These are phyloP conservation scores for Sistotremastrum suecicum DNA, from an alignment of 768 basidiomycete genomes.

Conservation along the genomic window DNA sequence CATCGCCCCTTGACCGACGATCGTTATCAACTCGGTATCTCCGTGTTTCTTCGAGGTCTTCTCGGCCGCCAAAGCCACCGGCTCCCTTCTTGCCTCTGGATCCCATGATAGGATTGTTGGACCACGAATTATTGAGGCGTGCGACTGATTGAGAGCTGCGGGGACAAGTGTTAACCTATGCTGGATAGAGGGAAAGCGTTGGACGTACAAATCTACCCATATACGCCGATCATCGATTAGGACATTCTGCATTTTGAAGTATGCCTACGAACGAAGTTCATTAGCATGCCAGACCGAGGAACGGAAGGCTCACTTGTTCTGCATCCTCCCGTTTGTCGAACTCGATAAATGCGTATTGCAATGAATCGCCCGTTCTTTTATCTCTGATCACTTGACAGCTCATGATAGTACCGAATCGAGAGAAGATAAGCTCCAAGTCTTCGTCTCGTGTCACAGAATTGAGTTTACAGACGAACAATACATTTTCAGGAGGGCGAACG, in stretches of 20 bases:
- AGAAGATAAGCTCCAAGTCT: conserved; percentile 95
- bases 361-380: conserved; percentile 87
- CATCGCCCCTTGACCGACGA: conserved; percentile 16
- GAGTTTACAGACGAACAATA: conserved; percentile 96
- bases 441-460: conserved; percentile 93
- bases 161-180: background rate
- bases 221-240: conserved; percentile 94
- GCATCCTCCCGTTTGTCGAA: conserved; percentile 90
- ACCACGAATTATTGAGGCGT: conserved; percentile 68
- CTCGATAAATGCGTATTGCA: conserved; percentile 98
- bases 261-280: conserved; percentile 40
- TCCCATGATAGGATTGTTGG: conserved; percentile 54
- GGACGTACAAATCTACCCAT: conserved; percentile 95
- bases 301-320: conserved; percentile 53
- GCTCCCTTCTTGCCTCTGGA: conserved; percentile 19
- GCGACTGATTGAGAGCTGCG: conserved; percentile 86
- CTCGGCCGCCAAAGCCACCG: conserved; percentile 53
- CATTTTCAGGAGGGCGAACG: conserved; percentile 95
- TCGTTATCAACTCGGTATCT: conserved; percentile 42
- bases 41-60: conserved; percentile 59
- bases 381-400: conserved; percentile 97
- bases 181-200: conserved; percentile 2
- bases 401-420: conserved; percentile 88
- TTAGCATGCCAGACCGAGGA: no score
- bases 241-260: conserved; percentile 99